Evolutionary conservation across 345 rosid genomes (phyloP).

Genomic region (Eucalyptus tenuipes): DNA sequence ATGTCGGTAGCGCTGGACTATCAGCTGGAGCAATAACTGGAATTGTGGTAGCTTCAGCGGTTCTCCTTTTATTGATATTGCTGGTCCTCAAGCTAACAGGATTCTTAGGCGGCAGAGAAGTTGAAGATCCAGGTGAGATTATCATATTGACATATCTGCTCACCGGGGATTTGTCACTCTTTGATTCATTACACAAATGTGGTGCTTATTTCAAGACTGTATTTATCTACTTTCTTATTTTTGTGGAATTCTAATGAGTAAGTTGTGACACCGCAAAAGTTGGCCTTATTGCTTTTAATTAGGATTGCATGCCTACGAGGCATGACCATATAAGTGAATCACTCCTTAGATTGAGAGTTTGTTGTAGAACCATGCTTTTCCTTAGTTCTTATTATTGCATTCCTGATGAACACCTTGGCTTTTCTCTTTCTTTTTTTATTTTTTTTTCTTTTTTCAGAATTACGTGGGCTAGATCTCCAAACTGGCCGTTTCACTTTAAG

Average conservation of each 20-base stretch:
- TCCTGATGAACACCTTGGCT: background rate
- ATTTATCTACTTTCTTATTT: too few species aligned
- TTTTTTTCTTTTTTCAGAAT: slow-evolving; percentile 18
- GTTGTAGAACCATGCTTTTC: background rate
- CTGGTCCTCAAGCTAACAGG: background rate
- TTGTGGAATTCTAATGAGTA: background rate
- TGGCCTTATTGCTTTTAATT: background rate
- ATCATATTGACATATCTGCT: background rate
- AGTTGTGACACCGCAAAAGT: background rate
- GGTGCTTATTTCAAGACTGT: background rate
- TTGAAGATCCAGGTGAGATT: background rate
- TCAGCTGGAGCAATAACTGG: background rate
- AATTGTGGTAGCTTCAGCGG: background rate
- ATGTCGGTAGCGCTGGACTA: background rate
- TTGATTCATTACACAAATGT: background rate
- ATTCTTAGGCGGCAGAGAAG: background rate
- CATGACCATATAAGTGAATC: background rate
- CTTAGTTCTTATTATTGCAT: background rate
- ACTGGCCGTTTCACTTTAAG: slow-evolving; percentile 71
- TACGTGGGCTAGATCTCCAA: slow-evolving; percentile 62
- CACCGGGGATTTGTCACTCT: background rate
- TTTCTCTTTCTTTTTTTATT: background rate
- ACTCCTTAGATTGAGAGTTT: background rate
- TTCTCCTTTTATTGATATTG: background rate
- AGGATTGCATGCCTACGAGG: background rate